These are phyloP conservation scores for Stagonosporopsis rhizophila DNA, from an alignment of 2,329 filamentous ascomycete genomes.

Conservation along the genomic window DNA sequence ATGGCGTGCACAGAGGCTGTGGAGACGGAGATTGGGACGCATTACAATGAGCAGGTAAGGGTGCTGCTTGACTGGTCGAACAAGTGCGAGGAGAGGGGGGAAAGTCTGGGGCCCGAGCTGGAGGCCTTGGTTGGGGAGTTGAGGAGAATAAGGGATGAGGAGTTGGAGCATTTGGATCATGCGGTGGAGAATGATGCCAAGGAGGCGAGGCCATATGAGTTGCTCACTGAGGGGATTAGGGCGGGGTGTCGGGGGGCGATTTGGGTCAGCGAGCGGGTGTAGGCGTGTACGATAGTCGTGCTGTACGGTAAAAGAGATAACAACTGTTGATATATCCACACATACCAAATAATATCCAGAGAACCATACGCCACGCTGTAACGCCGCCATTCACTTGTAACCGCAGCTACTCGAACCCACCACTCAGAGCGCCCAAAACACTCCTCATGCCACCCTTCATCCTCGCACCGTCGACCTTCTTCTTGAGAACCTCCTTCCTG, in stretches of 20 bases:
- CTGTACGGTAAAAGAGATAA: neutral
- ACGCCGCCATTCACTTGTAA: neutral
- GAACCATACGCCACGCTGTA: constrained; percentile 1
- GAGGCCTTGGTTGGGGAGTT: constrained; percentile 74
- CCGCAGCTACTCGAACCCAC: constrained; percentile 45
- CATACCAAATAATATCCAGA: neutral
- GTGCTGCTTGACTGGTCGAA: constrained; percentile 80
- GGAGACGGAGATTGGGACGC: constrained; percentile 94
- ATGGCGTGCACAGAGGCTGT: constrained; percentile 99
- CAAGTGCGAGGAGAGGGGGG: constrained; percentile 76
- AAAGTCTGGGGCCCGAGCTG: constrained; percentile 81
- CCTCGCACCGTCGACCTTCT: constrained; percentile 48
- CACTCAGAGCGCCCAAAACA: constrained; percentile 41
- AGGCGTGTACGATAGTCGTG: constrained; percentile 6
- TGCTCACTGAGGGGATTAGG: constrained; percentile 85
- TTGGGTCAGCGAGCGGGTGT: constrained; percentile 83
- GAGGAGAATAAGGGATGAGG: constrained; percentile 88
- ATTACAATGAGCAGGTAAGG: constrained; percentile 93
- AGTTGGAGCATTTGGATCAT: constrained; percentile 95
- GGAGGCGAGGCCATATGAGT: constrained; percentile 86
- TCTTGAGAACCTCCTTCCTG: constrained; percentile 57
- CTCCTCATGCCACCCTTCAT: constrained; percentile 39
- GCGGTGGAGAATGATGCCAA: constrained; percentile 93
- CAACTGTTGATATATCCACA: neutral
- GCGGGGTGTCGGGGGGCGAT: constrained; percentile 93